These are phyloP conservation scores for Chalciporus piperatus DNA, from an alignment of 768 basidiomycete genomes.

Conservation along the genomic window DNA sequence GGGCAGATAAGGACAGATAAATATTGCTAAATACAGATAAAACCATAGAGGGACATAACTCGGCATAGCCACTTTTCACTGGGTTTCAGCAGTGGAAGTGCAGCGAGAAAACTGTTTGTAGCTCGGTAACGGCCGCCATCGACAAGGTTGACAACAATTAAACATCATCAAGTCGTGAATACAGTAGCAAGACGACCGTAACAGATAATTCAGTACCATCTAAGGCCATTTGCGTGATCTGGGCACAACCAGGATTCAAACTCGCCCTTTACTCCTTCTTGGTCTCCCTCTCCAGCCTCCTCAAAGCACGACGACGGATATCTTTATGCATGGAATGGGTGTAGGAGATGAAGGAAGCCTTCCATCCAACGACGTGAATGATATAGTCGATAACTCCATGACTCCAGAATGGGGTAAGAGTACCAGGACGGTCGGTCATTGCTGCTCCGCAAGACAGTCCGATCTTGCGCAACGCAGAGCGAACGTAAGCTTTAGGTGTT, in stretches of 20 bases:
- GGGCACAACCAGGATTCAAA: neutral
- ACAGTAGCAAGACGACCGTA: neutral
- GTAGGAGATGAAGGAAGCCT: conserved; percentile 53
- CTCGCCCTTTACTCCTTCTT: conserved; percentile 42
- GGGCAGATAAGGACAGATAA: too few species aligned
- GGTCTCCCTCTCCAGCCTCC: conserved; percentile 57
- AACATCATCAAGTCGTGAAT: too few species aligned
- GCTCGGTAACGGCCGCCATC: too few species aligned
- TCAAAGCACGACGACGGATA: conserved; percentile 65
- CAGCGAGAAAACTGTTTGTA: too few species aligned
- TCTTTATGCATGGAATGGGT: conserved; percentile 70
- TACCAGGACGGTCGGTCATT: conserved; percentile 64
- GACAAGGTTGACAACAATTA: too few species aligned
- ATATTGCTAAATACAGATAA: too few species aligned
- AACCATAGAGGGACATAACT: too few species aligned
- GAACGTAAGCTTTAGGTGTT: conserved; percentile 70
- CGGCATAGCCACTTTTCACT: too few species aligned
- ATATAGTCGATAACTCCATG: conserved; percentile 77
- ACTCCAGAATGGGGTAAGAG: conserved; percentile 85
- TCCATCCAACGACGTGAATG: conserved; percentile 56
- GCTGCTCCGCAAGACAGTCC: conserved; percentile 78
- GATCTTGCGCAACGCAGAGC: conserved; percentile 70
- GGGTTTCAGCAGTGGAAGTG: too few species aligned
- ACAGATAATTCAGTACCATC: neutral
- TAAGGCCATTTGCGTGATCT: neutral